Evolutionary conservation across 306 rosid genomes (phyloP), one percentile per base, ranked within the genome.

Genomic region (Cucurbita ficifolia): DNA sequence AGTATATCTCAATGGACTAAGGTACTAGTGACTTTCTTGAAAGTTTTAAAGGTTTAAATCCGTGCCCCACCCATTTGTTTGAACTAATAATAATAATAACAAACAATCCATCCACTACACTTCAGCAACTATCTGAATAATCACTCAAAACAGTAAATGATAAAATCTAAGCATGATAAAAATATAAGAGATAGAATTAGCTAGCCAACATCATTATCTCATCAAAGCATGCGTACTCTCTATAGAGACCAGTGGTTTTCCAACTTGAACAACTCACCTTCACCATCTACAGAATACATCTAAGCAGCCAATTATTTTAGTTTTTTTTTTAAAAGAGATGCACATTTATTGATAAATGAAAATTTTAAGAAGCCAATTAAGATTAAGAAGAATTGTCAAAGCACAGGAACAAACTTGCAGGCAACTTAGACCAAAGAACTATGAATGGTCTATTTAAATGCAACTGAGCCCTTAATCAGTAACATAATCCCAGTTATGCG

Each of bases 401-500:
- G 73, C 73, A 21, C n/a, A 68, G 2, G 45, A 45, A 19, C 73
- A 19, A 19, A 68, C 39, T 48, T 48, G 56, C 73, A 69, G 73
- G 18, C 33, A 46, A 45, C n/a, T 48, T 21, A 48, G 19, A 12
- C 14, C 22, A 69, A 13, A 46, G 29, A 48, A 6, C 36, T 22
- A 43, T 3, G 39, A 22, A 46, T 21, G 19, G 21, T 24, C 21
- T 45, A 40, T 40, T 65, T 22, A 43, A 65, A 65, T 10, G 53
- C 53, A 7, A 22, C 56, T 22, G 56, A 33, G 43, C 17, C 16
- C 56, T 57, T 61, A 38, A 55, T 24, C 49, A 12, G 64, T 24
- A 57, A 57, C 52, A 16, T 60, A 58, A 81, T 79, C 64, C 54
- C 51, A 50, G 84, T 80, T 19, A 61, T 69, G 50, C 83, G 70